Conservation (phyloP, 768 basidiomycete species). For the Auricularia sp. region DNA sequence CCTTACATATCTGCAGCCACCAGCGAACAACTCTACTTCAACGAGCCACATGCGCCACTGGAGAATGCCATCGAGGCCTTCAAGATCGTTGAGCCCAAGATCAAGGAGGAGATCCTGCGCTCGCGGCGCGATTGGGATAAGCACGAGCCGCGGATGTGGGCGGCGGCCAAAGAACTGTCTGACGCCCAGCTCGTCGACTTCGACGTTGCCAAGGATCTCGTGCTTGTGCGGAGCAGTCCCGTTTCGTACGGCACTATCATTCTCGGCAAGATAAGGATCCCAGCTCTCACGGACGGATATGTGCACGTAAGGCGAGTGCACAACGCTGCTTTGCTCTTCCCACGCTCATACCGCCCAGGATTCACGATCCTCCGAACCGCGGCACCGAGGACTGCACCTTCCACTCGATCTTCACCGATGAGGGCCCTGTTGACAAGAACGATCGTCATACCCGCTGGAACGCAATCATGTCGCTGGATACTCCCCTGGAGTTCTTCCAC, state of each 20-base stretch:
- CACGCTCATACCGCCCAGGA: slow-evolving; percentile 28
- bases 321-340: not conserved
- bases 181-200: slow-evolving; percentile 26
- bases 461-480: slow-evolving; percentile 51
- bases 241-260: slow-evolving; percentile 64
- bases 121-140: slow-evolving; percentile 63
- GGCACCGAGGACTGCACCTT: slow-evolving; percentile 56
- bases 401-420: slow-evolving; percentile 62
- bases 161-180: not conserved
- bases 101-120: slow-evolving; percentile 56
- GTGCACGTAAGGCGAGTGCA: slow-evolving; percentile 55
- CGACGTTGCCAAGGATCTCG: slow-evolving; percentile 31
- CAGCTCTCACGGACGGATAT: slow-evolving; percentile 58
- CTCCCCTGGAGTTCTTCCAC: slow-evolving; percentile 60
- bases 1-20: slow-evolving; percentile 32
- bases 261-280: slow-evolving; percentile 65
- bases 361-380: slow-evolving; percentile 69
- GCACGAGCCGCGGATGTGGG: slow-evolving; percentile 25
- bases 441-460: slow-evolving; percentile 45
- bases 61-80: slow-evolving; percentile 58
- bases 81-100: slow-evolving; percentile 36
- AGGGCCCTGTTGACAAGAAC: slow-evolving; percentile 32
- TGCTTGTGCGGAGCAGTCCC: slow-evolving; percentile 39
- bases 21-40: slow-evolving; percentile 44
- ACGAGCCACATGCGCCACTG: slow-evolving; percentile 49